Evolutionary conservation across 2,329 filamentous ascomycete species (phyloP), one percentile per base, ranked within the genome.

Genomic region (Penicillium sp.): DNA sequence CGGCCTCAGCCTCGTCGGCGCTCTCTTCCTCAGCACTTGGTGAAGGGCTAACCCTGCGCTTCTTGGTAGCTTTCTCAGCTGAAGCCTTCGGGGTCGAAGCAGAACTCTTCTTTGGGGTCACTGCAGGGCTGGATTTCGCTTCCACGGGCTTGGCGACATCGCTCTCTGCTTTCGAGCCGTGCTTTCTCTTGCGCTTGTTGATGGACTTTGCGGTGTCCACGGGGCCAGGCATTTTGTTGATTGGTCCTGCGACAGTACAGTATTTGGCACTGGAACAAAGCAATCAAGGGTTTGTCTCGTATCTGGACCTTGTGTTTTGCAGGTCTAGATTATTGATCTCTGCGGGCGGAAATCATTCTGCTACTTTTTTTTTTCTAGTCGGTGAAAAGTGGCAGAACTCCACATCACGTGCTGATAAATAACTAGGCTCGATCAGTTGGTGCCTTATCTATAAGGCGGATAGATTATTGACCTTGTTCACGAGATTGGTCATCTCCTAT

Each of bases 101-200:
- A 44, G 54, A 44, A 38, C 49, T 59, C 57, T 64, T 66, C 53
- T 65, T 63, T 20, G 58, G 54, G 46, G 64, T 61, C 37, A 62
- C 44, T 31, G 51, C 51, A 34, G 61, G 46, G 59, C 58, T 65
- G 37, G 66, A 56, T 46, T 66, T 61, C 32, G 64, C 56, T 45
- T 65, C 58, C 26, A 66, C 61, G 18, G 67, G 62, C 57, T 66
- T 64, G 44, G 69, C 64, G 37, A 56, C 59, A 56, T 62, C 68
- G 29, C 68, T 61, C 35, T 67, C 64, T 50, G 63, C 57, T 49
- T 66, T 65, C 44, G 62, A 63, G 57, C 58, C 64, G 55, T 78
- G 75, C 70, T 74, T 77, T 72, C 75, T 76, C 72, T 78, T 79
- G 51, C 75, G 70, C 65, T 78, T 78, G 63, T 77, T 78, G 47